Conservation (phyloP, 208 protist genomes). For the Acanthamoeba lugdunensis region DNA sequence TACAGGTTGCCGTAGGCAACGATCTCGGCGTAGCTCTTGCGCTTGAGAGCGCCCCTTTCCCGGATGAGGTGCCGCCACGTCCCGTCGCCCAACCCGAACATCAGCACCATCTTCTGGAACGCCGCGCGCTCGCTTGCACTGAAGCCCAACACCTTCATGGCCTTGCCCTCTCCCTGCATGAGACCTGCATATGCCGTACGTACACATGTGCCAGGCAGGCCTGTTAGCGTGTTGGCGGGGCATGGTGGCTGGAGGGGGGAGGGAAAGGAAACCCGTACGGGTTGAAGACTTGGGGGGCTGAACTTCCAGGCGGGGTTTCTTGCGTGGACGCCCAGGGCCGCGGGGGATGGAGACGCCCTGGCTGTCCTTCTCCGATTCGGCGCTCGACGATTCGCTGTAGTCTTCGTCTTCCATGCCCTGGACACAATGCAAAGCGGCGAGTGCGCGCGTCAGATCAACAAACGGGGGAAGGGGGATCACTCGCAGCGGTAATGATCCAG, state of each 20-base stretch:
- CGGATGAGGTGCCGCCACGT: conserved; percentile 61
- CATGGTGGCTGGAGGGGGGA: too few relatives aligned
- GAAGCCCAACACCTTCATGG: conserved; percentile 63
- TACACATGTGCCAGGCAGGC: not conserved
- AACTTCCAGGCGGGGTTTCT: not conserved
- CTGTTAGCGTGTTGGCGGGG: not conserved
- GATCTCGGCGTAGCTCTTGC: conserved; percentile 57
- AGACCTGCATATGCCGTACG: not conserved
- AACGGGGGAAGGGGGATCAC: not conserved
- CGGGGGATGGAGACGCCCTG: not conserved
- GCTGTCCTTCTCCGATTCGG: conserved; percentile 19
- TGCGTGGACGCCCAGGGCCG: not conserved
- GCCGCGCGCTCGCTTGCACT: not conserved
- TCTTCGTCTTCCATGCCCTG: conserved; percentile 33
- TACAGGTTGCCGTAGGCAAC: conserved; percentile 63
- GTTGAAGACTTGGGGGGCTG: not conserved
- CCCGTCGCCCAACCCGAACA: conserved; percentile 62
- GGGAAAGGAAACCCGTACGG: not conserved
- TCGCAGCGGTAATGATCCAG: not conserved
- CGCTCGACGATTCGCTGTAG: conserved; percentile 28
- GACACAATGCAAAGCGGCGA: not conserved
- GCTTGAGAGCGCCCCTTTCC: not conserved
- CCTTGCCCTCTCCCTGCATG: conserved; percentile 60
- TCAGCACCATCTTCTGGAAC: conserved; percentile 40
- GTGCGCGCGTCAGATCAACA: not conserved